Evolutionary conservation across 2,329 filamentous ascomycete species (phyloP).

Genomic region (Coleophoma eucalyptorum): DNA sequence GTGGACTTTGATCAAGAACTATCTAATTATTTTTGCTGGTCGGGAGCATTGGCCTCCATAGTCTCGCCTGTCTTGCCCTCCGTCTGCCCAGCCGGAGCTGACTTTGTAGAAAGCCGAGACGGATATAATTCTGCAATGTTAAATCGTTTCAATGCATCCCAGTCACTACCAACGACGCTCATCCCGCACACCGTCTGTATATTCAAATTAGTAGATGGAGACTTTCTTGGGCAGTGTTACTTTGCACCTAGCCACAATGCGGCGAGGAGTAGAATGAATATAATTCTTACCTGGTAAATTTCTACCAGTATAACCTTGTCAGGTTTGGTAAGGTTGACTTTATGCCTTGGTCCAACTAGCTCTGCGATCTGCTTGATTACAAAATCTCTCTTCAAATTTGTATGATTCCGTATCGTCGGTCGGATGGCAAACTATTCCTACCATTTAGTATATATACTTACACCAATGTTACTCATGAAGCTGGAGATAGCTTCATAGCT

Average conservation of each 20-base stretch:
- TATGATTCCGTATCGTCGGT: constrained; percentile 72
- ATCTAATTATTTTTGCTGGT: too few species aligned
- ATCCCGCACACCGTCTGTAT: constrained; percentile 69
- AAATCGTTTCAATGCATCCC: constrained; percentile 70
- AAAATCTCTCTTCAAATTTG: constrained; percentile 59
- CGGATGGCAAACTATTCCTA: constrained; percentile 72
- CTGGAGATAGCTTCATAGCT: background rate
- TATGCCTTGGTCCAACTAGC: constrained; percentile 63
- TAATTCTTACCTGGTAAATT: constrained; percentile 65
- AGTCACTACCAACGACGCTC: constrained; percentile 69
- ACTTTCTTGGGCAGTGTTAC: constrained; percentile 8
- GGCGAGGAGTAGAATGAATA: background rate
- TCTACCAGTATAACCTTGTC: constrained; percentile 79
- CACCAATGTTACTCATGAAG: background rate
- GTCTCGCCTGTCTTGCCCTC: constrained; percentile 19
- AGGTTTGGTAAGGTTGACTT: constrained; percentile 73
- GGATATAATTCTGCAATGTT: constrained; percentile 74
- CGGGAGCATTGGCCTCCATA: too few species aligned
- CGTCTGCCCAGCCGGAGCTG: constrained; percentile 6
- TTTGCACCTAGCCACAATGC: constrained; percentile 5
- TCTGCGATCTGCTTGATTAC: constrained; percentile 64
- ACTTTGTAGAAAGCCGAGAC: constrained; percentile 8
- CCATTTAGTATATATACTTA: too few species aligned
- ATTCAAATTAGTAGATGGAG: constrained; percentile 12
- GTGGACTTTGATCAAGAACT: too few species aligned